A percentile compares a stretch with the other conserved stretches of the same genome.
These are phyloP conservation scores for Diutina neorugosa DNA, from an alignment of 1,139 yeast genomes.

Conservation along the genomic window DNA sequence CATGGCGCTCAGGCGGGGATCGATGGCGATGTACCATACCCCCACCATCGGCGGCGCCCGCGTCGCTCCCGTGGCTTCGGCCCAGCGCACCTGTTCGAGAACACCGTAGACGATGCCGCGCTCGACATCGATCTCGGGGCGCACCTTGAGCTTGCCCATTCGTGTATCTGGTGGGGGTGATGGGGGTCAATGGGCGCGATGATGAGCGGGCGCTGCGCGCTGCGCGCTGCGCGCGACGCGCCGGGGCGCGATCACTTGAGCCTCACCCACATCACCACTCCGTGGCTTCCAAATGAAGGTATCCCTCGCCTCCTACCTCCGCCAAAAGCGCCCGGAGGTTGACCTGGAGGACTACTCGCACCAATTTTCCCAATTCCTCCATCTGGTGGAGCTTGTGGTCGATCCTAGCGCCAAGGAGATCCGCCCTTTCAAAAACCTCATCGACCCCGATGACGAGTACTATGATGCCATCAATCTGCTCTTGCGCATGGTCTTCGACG, in stretches of 20 bases:
- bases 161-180: background rate
- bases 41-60: background rate
- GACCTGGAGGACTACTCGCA: background rate
- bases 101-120: background rate
- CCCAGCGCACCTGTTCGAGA: conserved; percentile 1
- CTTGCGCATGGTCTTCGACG: too few species aligned
- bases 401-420: background rate
- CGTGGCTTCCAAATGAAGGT: background rate
- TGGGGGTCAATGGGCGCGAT: background rate
- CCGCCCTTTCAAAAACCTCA: background rate
- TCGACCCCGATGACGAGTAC: background rate
- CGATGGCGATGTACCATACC: background rate
- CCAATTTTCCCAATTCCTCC: background rate
- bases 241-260: background rate
- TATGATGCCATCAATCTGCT: too few species aligned
- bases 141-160: background rate
- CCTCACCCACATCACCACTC: background rate
- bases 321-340: background rate
- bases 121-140: background rate
- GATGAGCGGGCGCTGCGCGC: too few species aligned
- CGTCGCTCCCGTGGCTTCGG: background rate
- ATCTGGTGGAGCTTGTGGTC: background rate
- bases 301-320: background rate
- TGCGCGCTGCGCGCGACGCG: too few species aligned
- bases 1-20: background rate